Evolutionary conservation across 2,329 filamentous ascomycete genomes (phyloP).

Genomic region (Neopestalotiopsis clavispora): DNA sequence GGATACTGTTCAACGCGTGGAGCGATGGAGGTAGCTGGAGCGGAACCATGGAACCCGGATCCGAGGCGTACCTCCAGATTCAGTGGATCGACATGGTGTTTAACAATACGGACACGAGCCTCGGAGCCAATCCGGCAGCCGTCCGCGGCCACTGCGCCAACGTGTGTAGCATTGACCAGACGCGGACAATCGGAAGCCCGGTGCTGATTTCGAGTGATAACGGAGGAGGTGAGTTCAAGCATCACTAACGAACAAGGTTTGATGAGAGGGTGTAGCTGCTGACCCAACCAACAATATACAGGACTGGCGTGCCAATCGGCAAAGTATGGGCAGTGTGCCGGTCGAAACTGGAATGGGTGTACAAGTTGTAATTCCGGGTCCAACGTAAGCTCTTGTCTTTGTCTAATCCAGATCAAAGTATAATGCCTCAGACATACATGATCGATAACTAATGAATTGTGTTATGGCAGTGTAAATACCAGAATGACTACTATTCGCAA

Average conservation of each 20-base stretch:
- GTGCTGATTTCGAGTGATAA: conserved; percentile 33
- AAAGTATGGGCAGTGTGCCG: conserved; percentile 35
- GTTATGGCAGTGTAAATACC: conserved; percentile 28
- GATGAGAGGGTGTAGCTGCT: background rate
- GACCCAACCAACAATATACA: background rate
- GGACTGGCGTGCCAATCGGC: conserved; percentile 25
- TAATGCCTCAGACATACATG: background rate
- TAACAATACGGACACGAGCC: conserved; percentile 38
- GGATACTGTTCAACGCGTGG: conserved; percentile 57
- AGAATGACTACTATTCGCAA: conserved; percentile 36
- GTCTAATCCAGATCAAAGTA: background rate
- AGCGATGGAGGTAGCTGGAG: conserved; percentile 56
- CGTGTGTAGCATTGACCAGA: conserved; percentile 45
- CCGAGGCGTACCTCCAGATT: conserved; percentile 51
- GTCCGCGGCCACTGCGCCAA: conserved; percentile 32
- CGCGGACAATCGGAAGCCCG: conserved; percentile 39
- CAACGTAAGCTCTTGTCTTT: conserved; percentile 1
- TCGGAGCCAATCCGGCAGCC: conserved; percentile 23
- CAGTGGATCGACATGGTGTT: conserved; percentile 58
- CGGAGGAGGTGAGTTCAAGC: conserved; percentile 18
- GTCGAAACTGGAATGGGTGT: conserved; percentile 34
- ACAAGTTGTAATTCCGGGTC: conserved; percentile 28
- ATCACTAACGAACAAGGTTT: background rate
- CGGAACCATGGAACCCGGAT: conserved; percentile 48
- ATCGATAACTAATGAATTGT: background rate